Conservation (phyloP, 371 early-diverging fungal genomes). For the Mucor saturninus region DNA sequence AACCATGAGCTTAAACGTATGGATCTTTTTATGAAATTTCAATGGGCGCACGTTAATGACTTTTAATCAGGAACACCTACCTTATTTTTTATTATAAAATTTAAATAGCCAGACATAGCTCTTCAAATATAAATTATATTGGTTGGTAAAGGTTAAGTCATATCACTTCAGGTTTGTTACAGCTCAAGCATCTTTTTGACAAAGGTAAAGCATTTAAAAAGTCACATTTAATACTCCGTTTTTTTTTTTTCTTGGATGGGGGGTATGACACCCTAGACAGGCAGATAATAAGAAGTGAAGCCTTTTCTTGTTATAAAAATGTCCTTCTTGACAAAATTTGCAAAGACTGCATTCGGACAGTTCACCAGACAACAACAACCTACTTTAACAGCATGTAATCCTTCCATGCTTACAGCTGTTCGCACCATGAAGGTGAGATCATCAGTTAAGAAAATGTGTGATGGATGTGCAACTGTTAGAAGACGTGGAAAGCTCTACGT, state of each 20-base stretch:
- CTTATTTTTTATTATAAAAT: no score
- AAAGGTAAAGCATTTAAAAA: not conserved
- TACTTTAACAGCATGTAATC: constrained; percentile 26
- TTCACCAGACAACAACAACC: constrained; percentile 33
- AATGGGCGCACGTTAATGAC: no score
- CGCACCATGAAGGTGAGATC: constrained; percentile 87
- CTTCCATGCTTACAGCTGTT: constrained; percentile 42
- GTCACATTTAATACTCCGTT: not conserved
- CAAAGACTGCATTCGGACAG: constrained; percentile 34
- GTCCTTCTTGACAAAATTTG: constrained; percentile 44
- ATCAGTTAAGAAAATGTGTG: constrained; percentile 83
- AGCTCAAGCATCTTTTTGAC: no score
- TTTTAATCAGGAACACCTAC: no score
- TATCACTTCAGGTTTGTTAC: no score
- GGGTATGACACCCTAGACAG: constrained; percentile 1
- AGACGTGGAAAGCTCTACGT: constrained; percentile 81
- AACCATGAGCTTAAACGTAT: no score
- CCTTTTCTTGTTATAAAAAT: constrained; percentile 17
- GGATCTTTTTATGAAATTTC: no score
- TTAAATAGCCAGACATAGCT: no score
- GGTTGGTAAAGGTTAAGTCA: no score
- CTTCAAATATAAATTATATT: no score
- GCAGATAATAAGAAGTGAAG: not conserved
- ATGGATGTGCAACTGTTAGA: constrained; percentile 79
- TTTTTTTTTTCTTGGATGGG: not conserved